Base-by-base conservation (phyloP, 805 yeast species). In the Suhomyces emberorum region DNA sequence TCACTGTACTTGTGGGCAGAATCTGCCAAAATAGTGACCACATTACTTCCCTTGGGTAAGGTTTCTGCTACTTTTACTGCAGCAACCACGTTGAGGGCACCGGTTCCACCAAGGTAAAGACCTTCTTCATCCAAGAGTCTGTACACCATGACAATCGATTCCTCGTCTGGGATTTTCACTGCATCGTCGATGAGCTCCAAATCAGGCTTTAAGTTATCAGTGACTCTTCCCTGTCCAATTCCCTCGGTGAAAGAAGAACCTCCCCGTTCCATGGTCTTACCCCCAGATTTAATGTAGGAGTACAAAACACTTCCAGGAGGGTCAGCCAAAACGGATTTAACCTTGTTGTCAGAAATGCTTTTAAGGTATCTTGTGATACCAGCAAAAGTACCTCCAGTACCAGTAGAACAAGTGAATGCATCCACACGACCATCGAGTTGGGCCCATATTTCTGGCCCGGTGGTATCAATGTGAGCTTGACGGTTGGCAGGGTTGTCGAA, bases 201-300 rank as follows among this genome's bases (percentile, higher is more conserved):
- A 44, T 87, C 96, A 29, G 78, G 83, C 12, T 69, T 70, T 59
- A 89, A 71, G 59, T 89, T 89, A 44, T 76, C 83, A 4, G 96
- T 89, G 51, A 89, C 83, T 51, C 97, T 75, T 31, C 96, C 96
- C 63, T 89, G 97, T 19, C 97, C 97, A 63, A 89, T 88, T 21
- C 97, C 97, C 65, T 89, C 97, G 19, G 96, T 89, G 60, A 89
- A 88, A 0, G 95, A 83, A 3, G 87, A 77, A 20, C 97, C 97
- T 1, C 75, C 71, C 51, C 88, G 76, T 28, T 78, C 87, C 38
- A 82, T 62, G 8, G 74, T 70, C 54, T 81, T 67, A 21, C 91
- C 91, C 12, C 79, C 77, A 4, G 84, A 69, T 42, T 77, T 79
- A 42, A 89, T 78, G 55, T 81, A 88, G 7, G 88, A 77, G 64